Percentiles rank a stretch among this genome's conserved stretches.
These are phyloP conservation scores for Saitozyma sp. DNA, from an alignment of 768 basidiomycete species.

Conservation along the genomic window DNA sequence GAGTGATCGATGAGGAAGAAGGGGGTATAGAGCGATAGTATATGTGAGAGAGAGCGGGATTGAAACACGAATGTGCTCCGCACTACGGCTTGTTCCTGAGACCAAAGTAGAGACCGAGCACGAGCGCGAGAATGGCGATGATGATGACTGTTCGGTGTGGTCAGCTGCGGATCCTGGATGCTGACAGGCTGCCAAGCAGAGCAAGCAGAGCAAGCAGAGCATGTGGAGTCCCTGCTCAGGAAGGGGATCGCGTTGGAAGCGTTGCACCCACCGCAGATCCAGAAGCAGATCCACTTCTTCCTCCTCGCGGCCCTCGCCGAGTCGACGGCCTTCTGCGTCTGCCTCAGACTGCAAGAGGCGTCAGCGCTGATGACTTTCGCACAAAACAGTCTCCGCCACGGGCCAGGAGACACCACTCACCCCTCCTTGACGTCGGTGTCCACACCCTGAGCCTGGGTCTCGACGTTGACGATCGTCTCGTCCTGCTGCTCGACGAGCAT, in stretches of 20 bases:
- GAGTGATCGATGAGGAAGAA: neutral
- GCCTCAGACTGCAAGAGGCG: constrained; percentile 63
- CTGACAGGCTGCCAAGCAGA: no score
- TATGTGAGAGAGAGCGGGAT: neutral
- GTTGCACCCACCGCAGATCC: constrained; percentile 41
- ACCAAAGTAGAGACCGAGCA: constrained; percentile 40
- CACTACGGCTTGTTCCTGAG: constrained; percentile 11
- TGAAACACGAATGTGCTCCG: no score
- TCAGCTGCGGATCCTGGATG: neutral
- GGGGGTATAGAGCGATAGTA: neutral
- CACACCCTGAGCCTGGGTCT: constrained; percentile 64
- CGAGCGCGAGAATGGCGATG: constrained; percentile 32
- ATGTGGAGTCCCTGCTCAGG: neutral
- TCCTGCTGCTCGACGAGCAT: constrained; percentile 77
- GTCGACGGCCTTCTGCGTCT: constrained; percentile 81
- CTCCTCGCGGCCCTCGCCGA: constrained; percentile 86
- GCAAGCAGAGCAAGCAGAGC: neutral
- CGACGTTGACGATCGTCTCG: constrained; percentile 66
- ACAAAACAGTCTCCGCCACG: neutral
- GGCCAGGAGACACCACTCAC: constrained; percentile 56
- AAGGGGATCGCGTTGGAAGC: no score
- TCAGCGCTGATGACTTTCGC: neutral
- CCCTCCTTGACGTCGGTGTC: constrained; percentile 70
- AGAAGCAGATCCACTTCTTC: constrained; percentile 96
- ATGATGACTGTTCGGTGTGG: constrained; percentile 25